A percentile compares a stretch with the other conserved stretches of the same genome.
Conservation (phyloP, 805 yeast genomes). For the Grigorovia humatica region DNA sequence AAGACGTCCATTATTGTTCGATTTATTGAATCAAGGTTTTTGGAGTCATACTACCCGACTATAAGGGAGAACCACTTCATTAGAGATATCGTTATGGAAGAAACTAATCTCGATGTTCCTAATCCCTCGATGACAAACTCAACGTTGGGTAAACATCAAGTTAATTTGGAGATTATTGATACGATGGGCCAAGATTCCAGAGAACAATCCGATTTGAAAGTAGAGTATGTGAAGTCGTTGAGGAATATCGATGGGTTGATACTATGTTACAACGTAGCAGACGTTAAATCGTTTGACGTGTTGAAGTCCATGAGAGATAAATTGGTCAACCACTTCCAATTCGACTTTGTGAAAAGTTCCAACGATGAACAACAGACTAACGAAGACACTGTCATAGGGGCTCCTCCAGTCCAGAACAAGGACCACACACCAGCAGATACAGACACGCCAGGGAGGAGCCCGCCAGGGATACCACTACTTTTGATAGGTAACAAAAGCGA, state of each 20-base stretch:
- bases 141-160: not conserved
- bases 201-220: constrained; percentile 70
- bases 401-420: too few species aligned
- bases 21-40: constrained; percentile 80
- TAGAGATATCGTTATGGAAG: constrained; percentile 42
- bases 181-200: constrained; percentile 78
- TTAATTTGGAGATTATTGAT: constrained; percentile 63
- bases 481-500: constrained; percentile 37
- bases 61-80: constrained; percentile 69
- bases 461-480: constrained; percentile 46
- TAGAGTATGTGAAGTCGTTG: constrained; percentile 42
- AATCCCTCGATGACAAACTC: not conserved
- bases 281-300: constrained; percentile 67
- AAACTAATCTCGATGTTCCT: constrained; percentile 38
- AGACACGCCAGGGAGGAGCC: constrained; percentile 31
- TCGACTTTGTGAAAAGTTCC: not conserved
- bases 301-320: constrained; percentile 72
- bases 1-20: constrained; percentile 78
- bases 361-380: not conserved
- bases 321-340: constrained; percentile 50
- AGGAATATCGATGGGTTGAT: constrained; percentile 80
- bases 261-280: constrained; percentile 71
- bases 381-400: too few species aligned
- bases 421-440: not conserved
- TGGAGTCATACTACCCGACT: constrained; percentile 84